phyloP scores from a whole-genome alignment of 2,329 filamentous ascomycete species.

The Curvularia verruculosa region DNA sequence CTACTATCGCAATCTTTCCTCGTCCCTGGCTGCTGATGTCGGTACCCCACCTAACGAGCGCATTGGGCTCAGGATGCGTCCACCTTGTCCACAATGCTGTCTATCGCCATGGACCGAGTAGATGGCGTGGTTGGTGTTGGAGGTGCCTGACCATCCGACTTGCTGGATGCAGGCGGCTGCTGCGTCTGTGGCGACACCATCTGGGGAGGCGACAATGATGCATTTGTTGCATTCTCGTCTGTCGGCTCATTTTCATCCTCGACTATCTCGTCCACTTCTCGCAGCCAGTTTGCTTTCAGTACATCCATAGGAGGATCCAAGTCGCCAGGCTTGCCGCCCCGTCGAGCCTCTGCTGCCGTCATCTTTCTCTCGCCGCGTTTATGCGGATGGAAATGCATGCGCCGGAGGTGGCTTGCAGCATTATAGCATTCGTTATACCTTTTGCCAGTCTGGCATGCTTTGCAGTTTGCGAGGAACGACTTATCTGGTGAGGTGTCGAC shows the following conservation, averaged over 20 bases:
- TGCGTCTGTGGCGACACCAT: slow-evolving; percentile 17
- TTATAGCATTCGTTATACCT: slow-evolving; percentile 93
- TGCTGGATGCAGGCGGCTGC: slow-evolving; percentile 22
- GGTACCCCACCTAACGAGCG: slow-evolving; percentile 3
- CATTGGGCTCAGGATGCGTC: slow-evolving; percentile 37
- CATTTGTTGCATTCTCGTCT: slow-evolving; percentile 30
- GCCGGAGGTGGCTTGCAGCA: slow-evolving; percentile 84
- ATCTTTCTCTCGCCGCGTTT: slow-evolving; percentile 60
- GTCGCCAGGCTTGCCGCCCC: slow-evolving; percentile 64
- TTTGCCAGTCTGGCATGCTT: slow-evolving; percentile 77
- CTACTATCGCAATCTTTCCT: background rate
- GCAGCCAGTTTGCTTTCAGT: slow-evolving; percentile 64
- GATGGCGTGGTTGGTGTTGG: slow-evolving; percentile 47
- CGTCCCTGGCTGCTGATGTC: background rate
- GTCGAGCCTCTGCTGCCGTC: slow-evolving; percentile 63
- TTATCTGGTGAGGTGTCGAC: slow-evolving; percentile 65
- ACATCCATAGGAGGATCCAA: slow-evolving; percentile 65
- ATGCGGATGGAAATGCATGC: slow-evolving; percentile 82
- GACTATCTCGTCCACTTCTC: slow-evolving; percentile 59
- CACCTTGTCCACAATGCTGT: slow-evolving; percentile 49
- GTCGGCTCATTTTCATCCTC: slow-evolving; percentile 36
- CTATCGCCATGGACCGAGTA: slow-evolving; percentile 48
- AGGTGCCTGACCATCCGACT: slow-evolving; percentile 41
- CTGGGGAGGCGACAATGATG: slow-evolving; percentile 27
- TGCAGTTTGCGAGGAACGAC: slow-evolving; percentile 78